Conservation (phyloP, 2,329 filamentous ascomycete species). For the Sodiomyces alkalinus region DNA sequence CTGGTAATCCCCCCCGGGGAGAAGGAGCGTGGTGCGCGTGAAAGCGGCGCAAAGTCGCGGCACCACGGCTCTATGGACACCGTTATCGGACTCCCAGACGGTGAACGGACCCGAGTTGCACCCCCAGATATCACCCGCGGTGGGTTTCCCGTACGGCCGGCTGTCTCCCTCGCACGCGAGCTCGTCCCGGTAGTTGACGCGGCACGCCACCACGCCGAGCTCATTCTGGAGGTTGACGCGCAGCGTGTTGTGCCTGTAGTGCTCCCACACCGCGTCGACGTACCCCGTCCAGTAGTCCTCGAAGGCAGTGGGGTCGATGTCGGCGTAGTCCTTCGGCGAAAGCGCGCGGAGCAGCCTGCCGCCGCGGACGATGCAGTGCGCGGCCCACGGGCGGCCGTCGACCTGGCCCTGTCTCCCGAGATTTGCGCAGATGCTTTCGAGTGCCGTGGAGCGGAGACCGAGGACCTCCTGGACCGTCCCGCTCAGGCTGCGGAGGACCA, state of each 20-base stretch:
- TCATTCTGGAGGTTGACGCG: slow-evolving; percentile 26
- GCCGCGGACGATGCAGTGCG: slow-evolving; percentile 24
- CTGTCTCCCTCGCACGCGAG: slow-evolving; percentile 26
- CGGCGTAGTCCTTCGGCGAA: slow-evolving; percentile 25
- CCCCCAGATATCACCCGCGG: slow-evolving; percentile 30
- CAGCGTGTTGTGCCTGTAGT: slow-evolving; percentile 21
- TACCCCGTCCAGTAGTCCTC: slow-evolving; percentile 27
- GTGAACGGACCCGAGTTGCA: slow-evolving; percentile 33
- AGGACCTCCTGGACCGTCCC: slow-evolving; percentile 21
- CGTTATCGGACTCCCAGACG: slow-evolving; percentile 20
- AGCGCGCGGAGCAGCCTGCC: slow-evolving; percentile 27
- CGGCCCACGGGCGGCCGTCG: slow-evolving; percentile 27
- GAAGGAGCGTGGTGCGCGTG: slow-evolving; percentile 27
- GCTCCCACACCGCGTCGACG: slow-evolving; percentile 29
- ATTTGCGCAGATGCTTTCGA: slow-evolving; percentile 24
- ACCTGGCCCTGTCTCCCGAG: slow-evolving; percentile 18
- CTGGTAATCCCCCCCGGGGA: slow-evolving; percentile 29
- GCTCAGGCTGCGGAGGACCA: slow-evolving; percentile 23
- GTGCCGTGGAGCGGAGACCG: slow-evolving; percentile 21
- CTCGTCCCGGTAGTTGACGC: slow-evolving; percentile 14
- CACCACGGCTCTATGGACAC: slow-evolving; percentile 24
- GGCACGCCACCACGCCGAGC: slow-evolving; percentile 24
- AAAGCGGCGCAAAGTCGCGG: slow-evolving; percentile 37
- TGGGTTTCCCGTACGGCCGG: slow-evolving; percentile 25
- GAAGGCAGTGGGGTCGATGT: slow-evolving; percentile 19